Evolutionary conservation across 2,329 filamentous ascomycete species (phyloP).

Genomic region (Alternaria gaisen): DNA sequence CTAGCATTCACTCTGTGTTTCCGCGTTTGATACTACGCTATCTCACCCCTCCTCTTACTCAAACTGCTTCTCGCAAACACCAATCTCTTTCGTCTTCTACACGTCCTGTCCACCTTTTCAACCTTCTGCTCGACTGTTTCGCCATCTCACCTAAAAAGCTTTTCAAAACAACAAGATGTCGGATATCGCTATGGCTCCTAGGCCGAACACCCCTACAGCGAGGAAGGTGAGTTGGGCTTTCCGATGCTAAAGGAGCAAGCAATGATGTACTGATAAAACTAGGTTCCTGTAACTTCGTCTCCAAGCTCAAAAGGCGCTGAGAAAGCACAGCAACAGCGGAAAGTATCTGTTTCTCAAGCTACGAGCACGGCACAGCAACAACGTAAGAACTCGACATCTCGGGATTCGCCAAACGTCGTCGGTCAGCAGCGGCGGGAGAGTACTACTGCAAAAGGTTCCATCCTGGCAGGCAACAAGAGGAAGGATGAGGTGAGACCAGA

Average conservation of each 20-base stretch:
- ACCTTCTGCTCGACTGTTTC: no score
- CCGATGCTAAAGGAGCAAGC: neutral
- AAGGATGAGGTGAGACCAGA: constrained; percentile 15
- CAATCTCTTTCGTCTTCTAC: neutral
- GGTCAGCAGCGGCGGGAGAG: neutral
- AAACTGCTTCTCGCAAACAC: neutral
- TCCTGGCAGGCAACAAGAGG: constrained; percentile 10
- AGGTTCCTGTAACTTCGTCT: constrained; percentile 1
- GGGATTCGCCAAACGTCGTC: neutral
- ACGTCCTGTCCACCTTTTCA: neutral
- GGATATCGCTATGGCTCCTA: neutral
- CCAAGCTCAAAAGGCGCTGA: neutral
- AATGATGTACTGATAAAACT: neutral
- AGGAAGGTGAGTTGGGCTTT: constrained; percentile 10
- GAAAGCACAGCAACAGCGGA: constrained; percentile 1
- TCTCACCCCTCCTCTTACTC: constrained; percentile 3
- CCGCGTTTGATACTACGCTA: neutral
- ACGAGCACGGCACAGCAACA: neutral
- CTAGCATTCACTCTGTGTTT: constrained; percentile 1
- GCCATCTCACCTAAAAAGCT: no score
- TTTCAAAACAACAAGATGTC: neutral
- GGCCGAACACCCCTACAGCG: constrained; percentile 15
- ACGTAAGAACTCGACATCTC: neutral
- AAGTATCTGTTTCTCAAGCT: neutral
- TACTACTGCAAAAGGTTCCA: neutral